Base-by-base conservation (phyloP, 192 early-diverging fungal genomes). In the Fimicolochytrium jonesii region DNA sequence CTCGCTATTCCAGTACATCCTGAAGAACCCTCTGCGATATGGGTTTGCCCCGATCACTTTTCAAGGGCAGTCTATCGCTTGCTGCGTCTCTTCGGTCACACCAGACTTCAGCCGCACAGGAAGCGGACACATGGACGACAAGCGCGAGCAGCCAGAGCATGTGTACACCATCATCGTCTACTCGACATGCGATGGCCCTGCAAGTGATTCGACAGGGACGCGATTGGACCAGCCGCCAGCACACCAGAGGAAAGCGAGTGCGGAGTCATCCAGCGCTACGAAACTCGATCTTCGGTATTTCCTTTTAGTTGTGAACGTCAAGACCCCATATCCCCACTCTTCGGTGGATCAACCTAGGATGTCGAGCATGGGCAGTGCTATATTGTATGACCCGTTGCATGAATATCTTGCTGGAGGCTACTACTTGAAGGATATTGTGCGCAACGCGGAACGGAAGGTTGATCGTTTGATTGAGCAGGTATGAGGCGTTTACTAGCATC, bases 371-470 rank as follows among this genome's bases (percentile, higher is more conserved):
- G 60, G 54, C 17, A 59, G 22, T 35, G 69, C 45, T 23, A 67
- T 64, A 34, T 39, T 67, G 32, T 68, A 56, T n/a, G 73, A 80
- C 34, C 53, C 50, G 10, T 35, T 75, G 29, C 57, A 69, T 37
- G 79, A 79, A 56, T 82, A 82, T 61, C 41, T 78, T 9, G 62
- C 58, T 0, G 69, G 67, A 15, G 77, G 75, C 11, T 79, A 77
- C 50, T 82, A 82, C 52, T 32, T 82, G 36, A 62, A 67, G 17
- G 80, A 82, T 59, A 65, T 82, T 23, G 71, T 70, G 11, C 71
- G 72, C 28, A 48, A 68, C 61, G 76, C 73, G 4, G 74, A 75
- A 47, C 45, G 60, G 20, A 61, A 61, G 33, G 72, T 82, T 25
- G 64, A 77, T 7, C 29, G 59, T n/a, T 52, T 82, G 30, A 53